These are phyloP conservation scores for Astrothelium macrocarpum DNA, from an alignment of 495 filamentous ascomycete genomes.

Conservation along the genomic window DNA sequence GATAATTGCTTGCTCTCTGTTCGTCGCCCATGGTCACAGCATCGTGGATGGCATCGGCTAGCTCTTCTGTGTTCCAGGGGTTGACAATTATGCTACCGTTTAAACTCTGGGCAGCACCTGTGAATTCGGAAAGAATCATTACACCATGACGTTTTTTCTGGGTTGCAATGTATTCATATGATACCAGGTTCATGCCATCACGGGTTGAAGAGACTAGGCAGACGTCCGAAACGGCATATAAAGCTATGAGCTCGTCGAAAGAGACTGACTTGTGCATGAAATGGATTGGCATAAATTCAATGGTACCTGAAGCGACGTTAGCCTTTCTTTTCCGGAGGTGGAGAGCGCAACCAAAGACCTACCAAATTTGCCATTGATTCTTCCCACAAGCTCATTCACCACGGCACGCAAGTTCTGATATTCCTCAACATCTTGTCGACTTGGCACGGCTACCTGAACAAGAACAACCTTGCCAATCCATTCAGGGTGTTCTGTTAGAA, in stretches of 20 bases:
- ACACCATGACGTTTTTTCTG: constrained; percentile 76
- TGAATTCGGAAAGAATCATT: constrained; percentile 87
- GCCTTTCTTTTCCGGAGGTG: not conserved
- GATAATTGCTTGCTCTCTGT: constrained; percentile 69
- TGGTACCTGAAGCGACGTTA: constrained; percentile 47
- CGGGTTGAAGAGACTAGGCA: constrained; percentile 83
- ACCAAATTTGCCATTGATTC: constrained; percentile 90
- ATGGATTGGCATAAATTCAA: constrained; percentile 88
- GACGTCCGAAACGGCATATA: constrained; percentile 83
- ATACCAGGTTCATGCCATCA: constrained; percentile 97
- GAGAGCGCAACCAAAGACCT: constrained; percentile 9
- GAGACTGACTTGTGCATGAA: constrained; percentile 86
- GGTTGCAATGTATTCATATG: constrained; percentile 90
- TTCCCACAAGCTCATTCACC: constrained; percentile 81
- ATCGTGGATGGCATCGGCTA: constrained; percentile 74
- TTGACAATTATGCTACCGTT: constrained; percentile 83
- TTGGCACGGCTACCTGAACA: constrained; percentile 88
- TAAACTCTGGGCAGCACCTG: constrained; percentile 78
- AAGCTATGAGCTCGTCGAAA: constrained; percentile 82
- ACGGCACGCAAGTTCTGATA: constrained; percentile 86
- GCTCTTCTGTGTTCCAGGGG: constrained; percentile 81
- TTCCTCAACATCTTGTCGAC: constrained; percentile 86
- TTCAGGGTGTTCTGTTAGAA: constrained; percentile 85
- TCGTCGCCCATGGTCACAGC: constrained; percentile 79
- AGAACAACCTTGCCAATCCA: constrained; percentile 85